A percentile compares a stretch with the other conserved stretches of the same genome.
phyloP scores from a whole-genome alignment of 108 stramenopile genomes.

The Cyclotella baltica region DNA sequence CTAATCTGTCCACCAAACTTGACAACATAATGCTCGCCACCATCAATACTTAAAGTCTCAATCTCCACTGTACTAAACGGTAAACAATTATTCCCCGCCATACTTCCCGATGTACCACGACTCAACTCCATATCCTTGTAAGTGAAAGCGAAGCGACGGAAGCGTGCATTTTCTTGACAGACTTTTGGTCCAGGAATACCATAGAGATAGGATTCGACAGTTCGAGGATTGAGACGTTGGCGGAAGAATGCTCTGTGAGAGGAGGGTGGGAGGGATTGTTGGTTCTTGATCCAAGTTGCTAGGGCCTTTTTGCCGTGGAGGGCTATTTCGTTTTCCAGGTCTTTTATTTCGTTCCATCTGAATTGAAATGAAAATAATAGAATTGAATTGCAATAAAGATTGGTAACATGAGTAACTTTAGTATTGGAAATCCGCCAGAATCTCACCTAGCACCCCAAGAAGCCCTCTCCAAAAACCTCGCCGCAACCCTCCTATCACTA shows the following conservation, averaged over 20 bases:
- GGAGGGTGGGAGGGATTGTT: slow-evolving; percentile 12
- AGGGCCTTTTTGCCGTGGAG: slow-evolving; percentile 16
- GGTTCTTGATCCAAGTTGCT: slow-evolving; percentile 24
- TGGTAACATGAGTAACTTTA: no score
- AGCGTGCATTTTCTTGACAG: slow-evolving; percentile 36
- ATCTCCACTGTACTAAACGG: slow-evolving; percentile 32
- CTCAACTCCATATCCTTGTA: slow-evolving; percentile 38
- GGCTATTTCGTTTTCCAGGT: neutral
- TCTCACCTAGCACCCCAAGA: slow-evolving; percentile 46
- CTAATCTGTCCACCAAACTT: slow-evolving; percentile 41
- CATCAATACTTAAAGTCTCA: no score
- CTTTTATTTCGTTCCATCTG: slow-evolving; percentile 26
- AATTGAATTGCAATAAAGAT: neutral
- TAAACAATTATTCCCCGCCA: slow-evolving; percentile 17
- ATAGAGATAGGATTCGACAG: slow-evolving; percentile 40
- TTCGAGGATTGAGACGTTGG: slow-evolving; percentile 18
- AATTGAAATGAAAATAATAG: neutral
- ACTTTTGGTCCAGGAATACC: slow-evolving; percentile 41
- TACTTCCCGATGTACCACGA: slow-evolving; percentile 3
- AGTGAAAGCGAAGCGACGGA: slow-evolving; percentile 44
- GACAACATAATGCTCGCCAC: slow-evolving; percentile 23
- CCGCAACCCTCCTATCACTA: slow-evolving; percentile 6
- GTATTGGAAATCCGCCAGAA: no score
- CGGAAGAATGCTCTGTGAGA: slow-evolving; percentile 56
- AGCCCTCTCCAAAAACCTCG: slow-evolving; percentile 43